Conservation (phyloP, 2,329 filamentous ascomycete genomes). For the Alternaria viburni region DNA sequence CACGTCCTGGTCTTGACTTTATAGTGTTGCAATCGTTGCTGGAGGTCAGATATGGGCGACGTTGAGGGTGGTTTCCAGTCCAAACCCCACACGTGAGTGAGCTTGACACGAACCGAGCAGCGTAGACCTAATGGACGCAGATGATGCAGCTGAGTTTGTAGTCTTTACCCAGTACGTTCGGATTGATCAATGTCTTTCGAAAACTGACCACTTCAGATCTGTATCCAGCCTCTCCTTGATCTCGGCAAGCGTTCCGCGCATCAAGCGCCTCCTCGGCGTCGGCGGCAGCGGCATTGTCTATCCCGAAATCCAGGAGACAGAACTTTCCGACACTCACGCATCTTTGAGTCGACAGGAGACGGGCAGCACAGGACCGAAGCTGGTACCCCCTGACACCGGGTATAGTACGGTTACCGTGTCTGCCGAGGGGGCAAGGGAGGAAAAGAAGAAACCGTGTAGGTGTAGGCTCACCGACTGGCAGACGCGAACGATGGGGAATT, state of each 20-base stretch:
- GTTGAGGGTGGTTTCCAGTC: slow-evolving; percentile 2
- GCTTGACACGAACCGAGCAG: neutral
- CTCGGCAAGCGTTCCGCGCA: slow-evolving; percentile 21
- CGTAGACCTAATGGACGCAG: slow-evolving; percentile 14
- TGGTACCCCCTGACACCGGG: slow-evolving; percentile 17
- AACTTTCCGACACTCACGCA: slow-evolving; percentile 11
- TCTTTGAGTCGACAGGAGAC: slow-evolving; percentile 1
- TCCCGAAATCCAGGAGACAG: slow-evolving; percentile 20
- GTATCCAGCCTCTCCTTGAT: slow-evolving; percentile 29
- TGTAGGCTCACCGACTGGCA: slow-evolving; percentile 11
- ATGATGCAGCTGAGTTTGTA: slow-evolving; percentile 16
- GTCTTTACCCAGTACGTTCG: slow-evolving; percentile 22
- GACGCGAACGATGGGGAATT: slow-evolving; percentile 15
- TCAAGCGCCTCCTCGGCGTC: slow-evolving; percentile 22
- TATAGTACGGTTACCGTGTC: slow-evolving; percentile 23
- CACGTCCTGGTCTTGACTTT: neutral
- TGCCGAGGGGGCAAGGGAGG: slow-evolving; percentile 11
- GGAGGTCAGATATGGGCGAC: slow-evolving; percentile 24
- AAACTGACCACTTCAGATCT: slow-evolving; percentile 13
- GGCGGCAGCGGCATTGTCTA: slow-evolving; percentile 20
- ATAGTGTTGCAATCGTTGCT: slow-evolving; percentile 16
- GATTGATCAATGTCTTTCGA: neutral
- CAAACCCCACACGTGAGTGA: slow-evolving; percentile 20
- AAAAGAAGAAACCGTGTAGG: slow-evolving; percentile 13
- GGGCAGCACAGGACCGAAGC: slow-evolving; percentile 3